Evolutionary conservation across 2,329 filamentous ascomycete genomes (phyloP), one percentile per base, ranked within the genome.

Genomic region (Colletotrichum melonis): DNA sequence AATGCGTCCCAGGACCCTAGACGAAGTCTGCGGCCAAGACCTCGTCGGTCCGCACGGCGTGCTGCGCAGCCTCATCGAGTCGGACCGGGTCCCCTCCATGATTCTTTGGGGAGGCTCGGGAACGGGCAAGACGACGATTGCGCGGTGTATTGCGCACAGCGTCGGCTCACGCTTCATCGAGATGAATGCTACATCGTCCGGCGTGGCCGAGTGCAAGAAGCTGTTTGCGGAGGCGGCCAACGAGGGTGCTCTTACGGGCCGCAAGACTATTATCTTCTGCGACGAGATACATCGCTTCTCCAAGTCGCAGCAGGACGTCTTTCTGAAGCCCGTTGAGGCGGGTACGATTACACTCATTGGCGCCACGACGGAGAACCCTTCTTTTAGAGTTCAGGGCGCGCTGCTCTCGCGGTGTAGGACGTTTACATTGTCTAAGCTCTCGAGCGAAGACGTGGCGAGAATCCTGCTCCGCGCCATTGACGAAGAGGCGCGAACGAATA

Each of bases 291-390:
- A 98, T 82, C 88, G 96, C 32, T 98, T 98, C 86, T 93, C 90
- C 77, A 98, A 98, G 83, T 89, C 92, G 0, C 97, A 98, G 81
- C 97, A 99, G 80, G 97, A 98, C 82, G 93, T 98, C 1, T 98
- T 98, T 77, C 86, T 99, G 1, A 94, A 93, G 19, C 96, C 96
- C 0, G 96, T 98, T 26, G 97, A 99, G 83, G 92, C 92, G 1
- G 97, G 97, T 6, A 93, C 94, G 32, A 92, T 99, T 76, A 98
- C 94, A 0, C 87, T 99, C 35, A 97, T 98, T 74, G 97, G 95
- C 12, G 97, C 97, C 7, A 99, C 97, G 4, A 99, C 97, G 0
- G 97, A 99, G 82, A 99, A 99, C 77, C 97, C 97, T 0, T 96
- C 93, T 4, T 98, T 98, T 86, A 96, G 97, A 79, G 91, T 99